These are phyloP conservation scores for Tilletiaria anomala DNA, from an alignment of 1,284 basidiomycete species.

Conservation along the genomic window DNA sequence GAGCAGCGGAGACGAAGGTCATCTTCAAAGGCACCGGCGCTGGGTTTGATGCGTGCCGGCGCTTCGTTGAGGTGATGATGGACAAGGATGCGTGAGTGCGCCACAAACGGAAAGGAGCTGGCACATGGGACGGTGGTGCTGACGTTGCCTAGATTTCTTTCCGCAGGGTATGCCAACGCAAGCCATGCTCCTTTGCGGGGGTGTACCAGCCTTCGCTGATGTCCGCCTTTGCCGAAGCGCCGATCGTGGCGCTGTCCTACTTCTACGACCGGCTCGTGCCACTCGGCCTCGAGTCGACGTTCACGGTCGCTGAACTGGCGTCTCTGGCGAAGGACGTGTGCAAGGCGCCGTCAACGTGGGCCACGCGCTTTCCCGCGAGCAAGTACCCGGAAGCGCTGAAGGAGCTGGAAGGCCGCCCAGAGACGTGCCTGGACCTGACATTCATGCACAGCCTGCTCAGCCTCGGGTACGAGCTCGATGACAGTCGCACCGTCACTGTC, in stretches of 20 bases:
- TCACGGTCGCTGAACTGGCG: slow-evolving; percentile 20
- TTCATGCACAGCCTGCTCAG: slow-evolving; percentile 81
- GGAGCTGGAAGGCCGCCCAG: slow-evolving; percentile 69
- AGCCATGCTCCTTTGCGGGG: slow-evolving; percentile 89
- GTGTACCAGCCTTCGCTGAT: slow-evolving; percentile 92
- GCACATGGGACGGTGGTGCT: slow-evolving; percentile 3
- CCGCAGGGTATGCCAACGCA: slow-evolving; percentile 55
- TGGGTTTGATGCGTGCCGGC: slow-evolving; percentile 69
- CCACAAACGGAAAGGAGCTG: no score
- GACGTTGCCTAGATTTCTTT: neutral
- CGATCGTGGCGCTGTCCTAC: slow-evolving; percentile 52
- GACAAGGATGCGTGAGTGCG: slow-evolving; percentile 80
- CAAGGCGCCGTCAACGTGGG: slow-evolving; percentile 4
- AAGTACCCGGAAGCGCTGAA: slow-evolving; percentile 46
- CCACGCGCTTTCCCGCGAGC: slow-evolving; percentile 27
- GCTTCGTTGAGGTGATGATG: slow-evolving; percentile 76
- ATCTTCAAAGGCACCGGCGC: slow-evolving; percentile 45
- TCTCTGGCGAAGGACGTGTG: slow-evolving; percentile 28
- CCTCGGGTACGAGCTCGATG: slow-evolving; percentile 44
- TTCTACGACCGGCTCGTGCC: slow-evolving; percentile 88
- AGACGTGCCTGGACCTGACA: slow-evolving; percentile 87
- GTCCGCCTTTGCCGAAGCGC: slow-evolving; percentile 57
- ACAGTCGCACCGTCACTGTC: slow-evolving; percentile 48
- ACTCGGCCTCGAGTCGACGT: slow-evolving; percentile 47
- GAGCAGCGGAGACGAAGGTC: slow-evolving; percentile 25